phyloP scores from a whole-genome alignment of 2,329 filamentous ascomycete species.

The Cytospora schulzeri region DNA sequence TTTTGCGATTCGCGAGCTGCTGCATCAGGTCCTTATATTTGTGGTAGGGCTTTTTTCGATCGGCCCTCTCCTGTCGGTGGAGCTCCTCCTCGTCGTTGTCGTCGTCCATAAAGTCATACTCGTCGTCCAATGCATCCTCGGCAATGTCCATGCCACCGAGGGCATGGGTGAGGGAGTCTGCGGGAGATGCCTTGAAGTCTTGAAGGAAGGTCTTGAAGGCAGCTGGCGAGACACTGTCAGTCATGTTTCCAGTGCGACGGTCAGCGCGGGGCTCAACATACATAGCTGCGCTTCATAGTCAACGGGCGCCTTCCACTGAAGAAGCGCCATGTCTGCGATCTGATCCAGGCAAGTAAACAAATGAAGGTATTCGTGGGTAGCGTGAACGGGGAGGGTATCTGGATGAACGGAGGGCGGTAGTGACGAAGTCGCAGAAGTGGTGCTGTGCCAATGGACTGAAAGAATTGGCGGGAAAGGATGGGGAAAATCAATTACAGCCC shows the following conservation, averaged over 20 bases:
- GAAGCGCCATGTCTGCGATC: constrained; percentile 72
- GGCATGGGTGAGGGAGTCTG: constrained; percentile 74
- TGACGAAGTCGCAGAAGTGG: not conserved
- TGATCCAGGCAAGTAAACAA: not conserved
- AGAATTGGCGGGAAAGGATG: constrained; percentile 8
- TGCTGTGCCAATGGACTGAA: not conserved
- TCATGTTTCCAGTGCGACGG: not conserved
- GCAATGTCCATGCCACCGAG: constrained; percentile 84
- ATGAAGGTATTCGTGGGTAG: not conserved
- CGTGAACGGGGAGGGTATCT: not conserved
- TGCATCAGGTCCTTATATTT: constrained; percentile 92
- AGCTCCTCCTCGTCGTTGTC: constrained; percentile 61
- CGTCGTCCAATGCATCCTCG: constrained; percentile 83
- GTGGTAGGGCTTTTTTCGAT: constrained; percentile 61
- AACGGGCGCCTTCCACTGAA: constrained; percentile 75
- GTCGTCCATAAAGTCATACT: constrained; percentile 92
- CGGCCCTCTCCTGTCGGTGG: constrained; percentile 52
- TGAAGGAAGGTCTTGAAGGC: constrained; percentile 87
- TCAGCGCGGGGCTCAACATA: constrained; percentile 44
- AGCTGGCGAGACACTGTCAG: constrained; percentile 45
- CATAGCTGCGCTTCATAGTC: constrained; percentile 87
- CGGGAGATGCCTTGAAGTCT: constrained; percentile 81
- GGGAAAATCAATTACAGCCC: not conserved
- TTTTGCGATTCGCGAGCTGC: constrained; percentile 78
- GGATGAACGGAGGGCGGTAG: not conserved